Percentiles rank a stretch among this genome's conserved stretches.
phyloP scores from a whole-genome alignment of 208 protist genomes.

The Leishmania tarentolae region DNA sequence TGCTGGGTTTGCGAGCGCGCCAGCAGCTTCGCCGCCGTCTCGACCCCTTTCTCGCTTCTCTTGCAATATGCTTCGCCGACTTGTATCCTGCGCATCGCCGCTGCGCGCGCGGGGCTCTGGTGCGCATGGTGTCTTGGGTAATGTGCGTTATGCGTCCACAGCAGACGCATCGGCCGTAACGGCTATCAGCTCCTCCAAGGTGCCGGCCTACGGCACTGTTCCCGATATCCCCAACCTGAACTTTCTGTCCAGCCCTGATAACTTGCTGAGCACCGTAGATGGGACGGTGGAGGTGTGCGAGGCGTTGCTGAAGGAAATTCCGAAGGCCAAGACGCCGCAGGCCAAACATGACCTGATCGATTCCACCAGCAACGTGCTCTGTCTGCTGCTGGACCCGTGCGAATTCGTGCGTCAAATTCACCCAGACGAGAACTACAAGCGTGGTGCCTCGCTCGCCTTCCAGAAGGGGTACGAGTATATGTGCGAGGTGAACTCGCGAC shows the following conservation, averaged over 20 bases:
- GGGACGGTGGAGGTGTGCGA: slow-evolving; percentile 77
- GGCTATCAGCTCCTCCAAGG: neutral
- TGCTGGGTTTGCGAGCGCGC: neutral
- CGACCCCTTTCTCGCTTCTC: neutral
- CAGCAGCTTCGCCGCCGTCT: neutral
- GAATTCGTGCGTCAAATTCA: slow-evolving; percentile 93
- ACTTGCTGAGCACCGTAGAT: slow-evolving; percentile 68
- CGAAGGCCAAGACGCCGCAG: slow-evolving; percentile 60
- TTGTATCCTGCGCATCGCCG: slow-evolving; percentile 1
- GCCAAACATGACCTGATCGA: slow-evolving; percentile 92
- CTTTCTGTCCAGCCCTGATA: slow-evolving; percentile 70
- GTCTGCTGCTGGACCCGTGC: slow-evolving; percentile 90
- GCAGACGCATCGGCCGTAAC: slow-evolving; percentile 9
- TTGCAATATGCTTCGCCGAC: slow-evolving; percentile 41
- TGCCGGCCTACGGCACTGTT: slow-evolving; percentile 17
- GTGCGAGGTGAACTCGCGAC: slow-evolving; percentile 89
- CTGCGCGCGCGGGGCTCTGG: neutral
- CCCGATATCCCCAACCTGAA: slow-evolving; percentile 73
- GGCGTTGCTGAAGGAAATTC: slow-evolving; percentile 74
- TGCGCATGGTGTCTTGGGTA: neutral
- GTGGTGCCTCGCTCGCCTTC: slow-evolving; percentile 77
- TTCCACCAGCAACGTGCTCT: slow-evolving; percentile 91
- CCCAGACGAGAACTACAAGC: slow-evolving; percentile 85
- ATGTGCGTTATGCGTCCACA: neutral
- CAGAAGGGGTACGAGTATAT: slow-evolving; percentile 90